These are phyloP conservation scores for Irpex rosettiformis DNA, from an alignment of 1,284 basidiomycete genomes.

Conservation along the genomic window DNA sequence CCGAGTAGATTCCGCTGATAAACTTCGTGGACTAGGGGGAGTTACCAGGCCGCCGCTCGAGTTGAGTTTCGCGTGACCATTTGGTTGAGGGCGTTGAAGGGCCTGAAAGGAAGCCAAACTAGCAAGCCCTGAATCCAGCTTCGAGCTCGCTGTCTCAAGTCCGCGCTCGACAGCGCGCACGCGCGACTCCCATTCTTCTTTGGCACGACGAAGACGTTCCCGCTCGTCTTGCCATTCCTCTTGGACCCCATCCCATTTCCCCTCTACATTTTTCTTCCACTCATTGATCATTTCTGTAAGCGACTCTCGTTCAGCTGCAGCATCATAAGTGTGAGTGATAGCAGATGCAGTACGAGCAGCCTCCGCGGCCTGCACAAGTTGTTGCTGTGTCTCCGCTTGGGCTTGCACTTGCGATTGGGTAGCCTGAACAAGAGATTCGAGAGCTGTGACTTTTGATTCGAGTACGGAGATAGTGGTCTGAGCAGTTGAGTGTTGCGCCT, in stretches of 20 bases:
- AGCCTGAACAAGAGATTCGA: conserved; percentile 55
- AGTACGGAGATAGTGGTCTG: conserved; percentile 76
- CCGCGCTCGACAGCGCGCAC: conserved; percentile 40
- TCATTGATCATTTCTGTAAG: conserved; percentile 53
- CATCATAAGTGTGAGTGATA: conserved; percentile 22
- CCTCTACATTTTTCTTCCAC: conserved; percentile 73
- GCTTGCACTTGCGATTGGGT: conserved; percentile 40
- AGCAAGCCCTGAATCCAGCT: conserved; percentile 46
- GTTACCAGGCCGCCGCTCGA: conserved; percentile 55
- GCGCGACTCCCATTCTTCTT: conserved; percentile 79
- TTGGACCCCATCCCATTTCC: conserved; percentile 73
- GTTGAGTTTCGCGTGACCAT: conserved; percentile 41
- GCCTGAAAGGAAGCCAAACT: conserved; percentile 34
- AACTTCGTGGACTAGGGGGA: conserved; percentile 68
- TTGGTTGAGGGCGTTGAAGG: conserved; percentile 33
- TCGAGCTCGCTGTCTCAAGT: conserved; percentile 34
- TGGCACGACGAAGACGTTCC: conserved; percentile 68
- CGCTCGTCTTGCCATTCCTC: conserved; percentile 84
- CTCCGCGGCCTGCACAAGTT: conserved; percentile 40
- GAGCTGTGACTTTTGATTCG: conserved; percentile 61
- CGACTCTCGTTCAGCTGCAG: conserved; percentile 38
- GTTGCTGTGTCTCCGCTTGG: conserved; percentile 41
- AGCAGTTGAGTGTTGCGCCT: conserved; percentile 77
- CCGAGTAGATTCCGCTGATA: conserved; percentile 53
- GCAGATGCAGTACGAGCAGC: conserved; percentile 25